A percentile compares a stretch with the other conserved stretches of the same genome.
phyloP scores from a whole-genome alignment of 495 filamentous ascomycete species.

The Viridothelium virens region DNA sequence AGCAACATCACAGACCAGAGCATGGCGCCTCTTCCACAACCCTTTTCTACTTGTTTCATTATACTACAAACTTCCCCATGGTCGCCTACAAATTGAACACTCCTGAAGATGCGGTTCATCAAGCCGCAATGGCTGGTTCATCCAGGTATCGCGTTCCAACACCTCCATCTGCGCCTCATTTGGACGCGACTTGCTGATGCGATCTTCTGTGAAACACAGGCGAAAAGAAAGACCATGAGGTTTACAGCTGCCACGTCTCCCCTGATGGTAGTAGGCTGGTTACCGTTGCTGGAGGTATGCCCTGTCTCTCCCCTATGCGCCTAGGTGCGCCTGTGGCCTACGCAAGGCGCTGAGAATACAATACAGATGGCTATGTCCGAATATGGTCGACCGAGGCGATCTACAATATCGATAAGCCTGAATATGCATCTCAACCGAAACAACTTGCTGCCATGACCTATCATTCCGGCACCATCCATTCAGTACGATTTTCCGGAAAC shows the following conservation, averaged over 20 bases:
- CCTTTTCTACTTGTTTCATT: neutral
- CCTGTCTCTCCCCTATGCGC: constrained; percentile 9
- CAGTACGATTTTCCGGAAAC: constrained; percentile 90
- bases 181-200: constrained; percentile 13
- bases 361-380: constrained; percentile 82
- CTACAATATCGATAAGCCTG: constrained; percentile 61
- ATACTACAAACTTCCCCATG: neutral
- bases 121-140: constrained; percentile 17
- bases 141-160: constrained; percentile 12
- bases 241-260: constrained; percentile 94
- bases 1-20: neutral
- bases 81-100: neutral
- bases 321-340: neutral
- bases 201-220: constrained; percentile 42
- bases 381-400: constrained; percentile 97
- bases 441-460: constrained; percentile 97
- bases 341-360: neutral
- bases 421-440: constrained; percentile 61
- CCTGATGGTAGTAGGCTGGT: constrained; percentile 86
- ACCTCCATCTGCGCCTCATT: neutral
- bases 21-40: neutral
- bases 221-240: constrained; percentile 94
- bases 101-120: constrained; percentile 10
- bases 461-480: constrained; percentile 93
- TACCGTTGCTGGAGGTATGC: constrained; percentile 82